phyloP scores from a whole-genome alignment of 2,329 filamentous ascomycete species.

The Corinectria fuckeliana region DNA sequence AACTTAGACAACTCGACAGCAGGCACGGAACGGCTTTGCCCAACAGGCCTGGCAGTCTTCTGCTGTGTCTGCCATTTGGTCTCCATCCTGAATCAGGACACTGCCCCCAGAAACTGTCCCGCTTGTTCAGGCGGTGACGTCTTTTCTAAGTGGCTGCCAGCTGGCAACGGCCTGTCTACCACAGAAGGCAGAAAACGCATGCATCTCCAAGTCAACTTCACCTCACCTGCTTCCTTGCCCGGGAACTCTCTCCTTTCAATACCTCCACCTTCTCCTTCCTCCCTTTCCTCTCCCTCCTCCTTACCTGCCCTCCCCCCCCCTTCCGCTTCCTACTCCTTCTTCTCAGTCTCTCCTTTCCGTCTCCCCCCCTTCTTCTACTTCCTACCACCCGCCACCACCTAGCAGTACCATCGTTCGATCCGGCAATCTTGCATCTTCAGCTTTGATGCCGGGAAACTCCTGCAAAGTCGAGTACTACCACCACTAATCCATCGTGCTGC shows the following conservation, averaged over 20 bases:
- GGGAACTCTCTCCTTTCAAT: not conserved
- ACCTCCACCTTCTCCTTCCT: not conserved
- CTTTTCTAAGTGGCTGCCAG: slow-evolving; percentile 8
- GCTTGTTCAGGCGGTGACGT: not conserved
- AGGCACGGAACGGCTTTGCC: not conserved
- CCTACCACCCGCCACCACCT: no score
- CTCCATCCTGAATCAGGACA: not conserved
- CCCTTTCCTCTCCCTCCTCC: not conserved
- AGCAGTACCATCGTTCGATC: not conserved
- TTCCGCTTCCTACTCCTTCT: not conserved
- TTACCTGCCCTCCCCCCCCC: not conserved
- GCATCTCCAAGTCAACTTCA: slow-evolving; percentile 1
- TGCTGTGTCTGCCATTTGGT: not conserved
- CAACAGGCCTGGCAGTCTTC: not conserved
- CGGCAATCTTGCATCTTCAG: not conserved
- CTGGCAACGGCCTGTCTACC: slow-evolving; percentile 10
- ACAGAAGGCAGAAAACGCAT: not conserved
- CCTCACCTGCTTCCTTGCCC: not conserved
- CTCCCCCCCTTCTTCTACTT: not conserved
- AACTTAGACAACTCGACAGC: not conserved
- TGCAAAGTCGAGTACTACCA: not conserved
- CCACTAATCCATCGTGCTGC: not conserved
- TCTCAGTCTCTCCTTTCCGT: not conserved
- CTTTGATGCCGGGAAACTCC: not conserved
- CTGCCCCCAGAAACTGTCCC: no score